Base-by-base conservation (phyloP, 192 early-diverging fungal species). In the Entomortierella beljakovae region DNA sequence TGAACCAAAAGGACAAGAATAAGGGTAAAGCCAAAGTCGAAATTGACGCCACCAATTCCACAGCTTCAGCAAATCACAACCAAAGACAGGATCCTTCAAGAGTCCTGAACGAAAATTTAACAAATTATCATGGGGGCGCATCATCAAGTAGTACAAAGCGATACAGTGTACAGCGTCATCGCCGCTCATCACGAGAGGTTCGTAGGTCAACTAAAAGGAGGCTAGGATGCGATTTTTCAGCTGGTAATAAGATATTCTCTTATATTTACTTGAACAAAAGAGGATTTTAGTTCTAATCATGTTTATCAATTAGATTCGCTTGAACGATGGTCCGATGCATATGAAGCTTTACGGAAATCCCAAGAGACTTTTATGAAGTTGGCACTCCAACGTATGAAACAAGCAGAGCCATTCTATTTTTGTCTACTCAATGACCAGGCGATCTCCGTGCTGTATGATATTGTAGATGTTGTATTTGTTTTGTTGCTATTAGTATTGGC, bases 361-460 rank as follows among this genome's bases (percentile, higher is more conserved):
- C 60, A 62, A 13, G 60, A 49, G 2, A 13, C 20, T 3, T 46
- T 29, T 43, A 63, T 63, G 28, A 28, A 49, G 9, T 32, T 28
- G 3, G 7, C 34, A 25, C 5, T 48, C 23, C 11, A 49, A n/a
- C 60, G 61, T 22, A 25, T 63, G 28, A 20, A 22, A 0, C 22
- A 32, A 5, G 48, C 53, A 22, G 52, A 57, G 15, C 34, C 35
- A 16, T 38, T 10, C 22, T 25, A 28, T 10, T 37, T 71, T 31
- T 31, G 35, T n/a, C 33, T 71, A 32, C 29, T 29, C 8, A 63
- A 55, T 28, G 57, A 57, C 20, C n/a, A 40, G 20, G 51, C 22
- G 2, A 46, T 56, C 16, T 63, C 69, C 6, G 48, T 57, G n/a
- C 40, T 71, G 69, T 71, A 63, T 63, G 61, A 28, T 20, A 0